Evolutionary conservation across 192 early-diverging fungal genomes (phyloP), one percentile per base, ranked within the genome.

Genomic region (Entrophospora sp.): DNA sequence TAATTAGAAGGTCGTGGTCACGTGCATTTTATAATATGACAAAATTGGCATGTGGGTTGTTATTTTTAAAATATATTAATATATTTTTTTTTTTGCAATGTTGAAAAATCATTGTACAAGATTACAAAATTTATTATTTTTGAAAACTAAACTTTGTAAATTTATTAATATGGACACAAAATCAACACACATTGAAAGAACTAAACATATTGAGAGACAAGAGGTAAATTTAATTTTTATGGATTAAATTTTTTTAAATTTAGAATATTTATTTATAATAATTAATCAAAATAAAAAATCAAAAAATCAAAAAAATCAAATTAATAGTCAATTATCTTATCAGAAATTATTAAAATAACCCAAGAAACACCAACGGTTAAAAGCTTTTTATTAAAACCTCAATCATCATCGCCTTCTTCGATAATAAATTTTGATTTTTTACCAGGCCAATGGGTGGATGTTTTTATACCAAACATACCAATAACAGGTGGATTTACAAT

Each of bases 381-480:
- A 18, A 42, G 32, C 12, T 66, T 66, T 66, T 12, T 55, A 18
- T 55, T 66, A 14, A 25, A 34, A 30, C 38, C 64, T 13, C 3
- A 10, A 22, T 12, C 20, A 28, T 40, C 64, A 4, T 13, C 31
- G 20, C 7, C n/a, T 24, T 20, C 20, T n/a, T n/a, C n/a, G n/a
- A 7, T 20, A 28, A 25, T 1, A 14, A n/a, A 35, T 36, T 48
- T 69, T n/a, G 9, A 20, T 10, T 69, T 69, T 64, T 22, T 61
- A 13, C 68, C 68, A n/a, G 68, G 68, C 16, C 68, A 69, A 64
- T 69, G 68, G 68, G 43, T 69, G 24, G 68, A 69, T 32, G 62
- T 69, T 13, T 55, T 55, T 40, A 65, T 66, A 38, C 46, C 45
- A 36, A 37, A 65, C 12, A 27, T 69, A 9, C 13, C 57, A 61